Conservation (phyloP, 257 asterid genomes). For the Nicotiana sylvestris region DNA sequence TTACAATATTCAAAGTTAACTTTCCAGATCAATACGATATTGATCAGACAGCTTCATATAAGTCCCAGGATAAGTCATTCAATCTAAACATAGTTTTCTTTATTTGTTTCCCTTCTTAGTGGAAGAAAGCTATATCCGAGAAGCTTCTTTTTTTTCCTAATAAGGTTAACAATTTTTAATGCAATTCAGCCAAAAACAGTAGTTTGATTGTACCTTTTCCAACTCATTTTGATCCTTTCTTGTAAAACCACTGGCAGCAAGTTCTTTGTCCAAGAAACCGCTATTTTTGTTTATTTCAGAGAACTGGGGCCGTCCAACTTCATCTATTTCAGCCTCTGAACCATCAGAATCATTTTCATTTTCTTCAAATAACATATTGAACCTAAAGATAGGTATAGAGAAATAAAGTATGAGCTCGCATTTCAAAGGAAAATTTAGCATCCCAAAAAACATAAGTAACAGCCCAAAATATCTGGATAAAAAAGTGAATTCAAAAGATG, state of each 20-base stretch:
- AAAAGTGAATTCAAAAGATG: neutral
- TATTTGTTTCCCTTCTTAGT: neutral
- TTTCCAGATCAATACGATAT: neutral
- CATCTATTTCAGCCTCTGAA: conserved; percentile 50
- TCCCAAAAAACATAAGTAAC: neutral
- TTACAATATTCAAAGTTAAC: neutral
- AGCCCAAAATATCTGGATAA: neutral
- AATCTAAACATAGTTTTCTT: neutral
- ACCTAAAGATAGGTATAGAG: conserved; percentile 35
- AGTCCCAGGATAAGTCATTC: neutral
- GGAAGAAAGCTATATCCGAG: neutral
- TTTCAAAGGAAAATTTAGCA: neutral
- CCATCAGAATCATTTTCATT: conserved; percentile 42
- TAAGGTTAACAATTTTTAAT: neutral
- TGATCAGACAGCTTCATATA: neutral
- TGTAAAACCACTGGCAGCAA: conserved; percentile 96
- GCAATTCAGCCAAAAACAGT: conserved; percentile 5
- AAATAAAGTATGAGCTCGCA: neutral
- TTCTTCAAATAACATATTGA: conserved; percentile 57
- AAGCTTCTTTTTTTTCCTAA: neutral
- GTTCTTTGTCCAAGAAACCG: conserved; percentile 85
- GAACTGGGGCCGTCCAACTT: conserved; percentile 57
- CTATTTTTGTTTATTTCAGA: conserved; percentile 57
- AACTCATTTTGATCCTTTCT: conserved; percentile 74
- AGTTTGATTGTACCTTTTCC: conserved; percentile 53